Base-by-base conservation (phyloP, 1,284 basidiomycete species). In the Bondarzewia mesenterica region DNA sequence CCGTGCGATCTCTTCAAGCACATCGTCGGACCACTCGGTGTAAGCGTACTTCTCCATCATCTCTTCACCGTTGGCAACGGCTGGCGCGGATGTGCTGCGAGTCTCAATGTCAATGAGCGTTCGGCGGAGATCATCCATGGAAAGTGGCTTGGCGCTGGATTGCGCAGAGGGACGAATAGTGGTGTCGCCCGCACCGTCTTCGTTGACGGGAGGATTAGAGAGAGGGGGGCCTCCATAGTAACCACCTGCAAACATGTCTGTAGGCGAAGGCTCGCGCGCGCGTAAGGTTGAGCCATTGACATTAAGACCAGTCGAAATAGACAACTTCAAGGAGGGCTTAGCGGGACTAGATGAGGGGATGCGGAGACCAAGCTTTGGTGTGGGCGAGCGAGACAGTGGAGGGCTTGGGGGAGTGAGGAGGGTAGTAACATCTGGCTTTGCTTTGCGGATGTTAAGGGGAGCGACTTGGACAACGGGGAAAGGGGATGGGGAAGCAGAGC, bases 1-100 rank as follows among this genome's bases (percentile, higher is more conserved):
- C 36, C 87, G 74, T 15, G 71, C 66, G 21, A 94, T 54, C 51
- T 86, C 80, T 53, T 90, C 85, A 37, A 96, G 71, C 54, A 83
- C 69, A 42, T 79, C 78, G 62, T 89, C 86, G 7, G 77, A 74
- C 73, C 77, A 89, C 44, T 77, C 64, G 49, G 61, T 48, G 48
- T 12, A 67, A 16, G 50, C 44, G 26, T 52, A 51, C 42, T 52
- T 50, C 46, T 54, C 50, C 48, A 45, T 44, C 47, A 48, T 45
- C 35, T 55, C 51, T 41, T 53, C 55, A 7, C 50, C 50, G 20
- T 41, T 16, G 22, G 39, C 44, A 18, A 52, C 48, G 32, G 50
- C 48, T 44, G 54, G 49, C 7, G 54, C 49, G 25, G 54, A 49
- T n/a, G 47, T 40, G 16, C 46, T 52, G 46, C 47, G 55, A 25